Evolutionary conservation across 805 yeast genomes (phyloP).

Genomic region (Lipomyces chichibuensis): DNA sequence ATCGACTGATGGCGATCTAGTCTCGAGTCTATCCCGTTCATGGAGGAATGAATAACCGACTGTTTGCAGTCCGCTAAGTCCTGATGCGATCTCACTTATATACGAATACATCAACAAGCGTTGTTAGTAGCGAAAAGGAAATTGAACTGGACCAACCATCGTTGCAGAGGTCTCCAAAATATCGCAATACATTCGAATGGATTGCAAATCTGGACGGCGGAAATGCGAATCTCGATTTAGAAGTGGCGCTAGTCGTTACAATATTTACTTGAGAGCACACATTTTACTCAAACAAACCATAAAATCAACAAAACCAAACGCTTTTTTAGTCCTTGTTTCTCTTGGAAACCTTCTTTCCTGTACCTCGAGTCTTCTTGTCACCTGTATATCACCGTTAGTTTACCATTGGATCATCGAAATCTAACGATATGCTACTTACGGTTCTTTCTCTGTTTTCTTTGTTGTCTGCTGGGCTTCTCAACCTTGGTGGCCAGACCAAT

Average conservation of each 20-base stretch:
- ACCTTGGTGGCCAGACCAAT: slow-evolving; percentile 95
- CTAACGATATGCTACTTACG: slow-evolving; percentile 47
- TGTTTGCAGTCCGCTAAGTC: background rate
- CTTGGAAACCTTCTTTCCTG: slow-evolving; percentile 92
- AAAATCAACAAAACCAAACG: slow-evolving; percentile 13
- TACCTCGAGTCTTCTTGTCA: slow-evolving; percentile 98
- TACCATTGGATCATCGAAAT: background rate
- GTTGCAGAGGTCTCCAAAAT: background rate
- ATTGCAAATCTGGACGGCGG: background rate
- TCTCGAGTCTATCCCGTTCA: background rate
- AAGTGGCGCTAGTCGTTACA: background rate
- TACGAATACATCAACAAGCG: background rate
- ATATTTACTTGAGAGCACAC: slow-evolving; percentile 14
- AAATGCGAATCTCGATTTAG: background rate
- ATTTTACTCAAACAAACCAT: slow-evolving; percentile 18
- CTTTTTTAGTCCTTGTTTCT: slow-evolving; percentile 37
- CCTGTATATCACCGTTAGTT: slow-evolving; percentile 24
- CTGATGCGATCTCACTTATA: background rate
- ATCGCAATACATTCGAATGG: background rate
- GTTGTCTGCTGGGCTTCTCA: slow-evolving; percentile 98
- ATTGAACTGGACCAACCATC: background rate
- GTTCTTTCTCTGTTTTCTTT: slow-evolving; percentile 99
- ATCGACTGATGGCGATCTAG: background rate
- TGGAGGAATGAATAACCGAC: background rate
- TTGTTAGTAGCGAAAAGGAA: too few relatives aligned